phyloP scores from a whole-genome alignment of 2,329 filamentous ascomycete genomes.

The Ascochyta fabae region DNA sequence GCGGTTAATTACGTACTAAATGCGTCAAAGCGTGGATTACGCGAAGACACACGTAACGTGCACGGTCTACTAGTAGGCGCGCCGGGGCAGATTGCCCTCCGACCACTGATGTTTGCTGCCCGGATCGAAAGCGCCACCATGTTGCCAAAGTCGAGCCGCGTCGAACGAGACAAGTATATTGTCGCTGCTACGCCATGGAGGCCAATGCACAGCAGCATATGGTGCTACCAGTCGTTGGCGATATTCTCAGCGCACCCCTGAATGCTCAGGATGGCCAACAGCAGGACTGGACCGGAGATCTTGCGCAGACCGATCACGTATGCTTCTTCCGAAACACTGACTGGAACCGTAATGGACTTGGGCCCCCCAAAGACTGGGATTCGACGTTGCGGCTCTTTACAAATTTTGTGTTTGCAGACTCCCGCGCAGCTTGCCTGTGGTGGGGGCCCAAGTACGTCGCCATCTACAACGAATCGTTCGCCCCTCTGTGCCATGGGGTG shows the following conservation, averaged over 20 bases:
- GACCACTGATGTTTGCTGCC: no score
- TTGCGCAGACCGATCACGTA: slow-evolving; percentile 31
- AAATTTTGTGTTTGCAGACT: slow-evolving; percentile 34
- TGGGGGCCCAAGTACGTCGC: slow-evolving; percentile 35
- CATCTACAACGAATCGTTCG: slow-evolving; percentile 36
- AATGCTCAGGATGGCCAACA: background rate
- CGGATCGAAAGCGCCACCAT: no score
- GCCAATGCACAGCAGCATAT: background rate
- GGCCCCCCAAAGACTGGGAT: slow-evolving; percentile 26
- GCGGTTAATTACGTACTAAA: no score
- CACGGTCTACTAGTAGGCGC: no score
- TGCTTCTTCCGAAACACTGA: slow-evolving; percentile 32
- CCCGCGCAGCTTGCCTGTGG: slow-evolving; percentile 34
- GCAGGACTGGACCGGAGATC: slow-evolving; percentile 29
- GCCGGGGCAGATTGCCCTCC: no score
- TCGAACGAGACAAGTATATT: no score
- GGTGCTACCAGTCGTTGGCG: background rate
- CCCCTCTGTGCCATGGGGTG: slow-evolving; percentile 23
- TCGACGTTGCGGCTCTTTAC: slow-evolving; percentile 27
- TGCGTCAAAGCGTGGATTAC: no score
- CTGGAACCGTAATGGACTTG: slow-evolving; percentile 28
- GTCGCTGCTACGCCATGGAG: no score
- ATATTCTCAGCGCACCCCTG: background rate
- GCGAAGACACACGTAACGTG: no score
- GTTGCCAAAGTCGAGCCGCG: no score